phyloP scores from a whole-genome alignment of 805 yeast species.

The Metschnikowia anglica region DNA sequence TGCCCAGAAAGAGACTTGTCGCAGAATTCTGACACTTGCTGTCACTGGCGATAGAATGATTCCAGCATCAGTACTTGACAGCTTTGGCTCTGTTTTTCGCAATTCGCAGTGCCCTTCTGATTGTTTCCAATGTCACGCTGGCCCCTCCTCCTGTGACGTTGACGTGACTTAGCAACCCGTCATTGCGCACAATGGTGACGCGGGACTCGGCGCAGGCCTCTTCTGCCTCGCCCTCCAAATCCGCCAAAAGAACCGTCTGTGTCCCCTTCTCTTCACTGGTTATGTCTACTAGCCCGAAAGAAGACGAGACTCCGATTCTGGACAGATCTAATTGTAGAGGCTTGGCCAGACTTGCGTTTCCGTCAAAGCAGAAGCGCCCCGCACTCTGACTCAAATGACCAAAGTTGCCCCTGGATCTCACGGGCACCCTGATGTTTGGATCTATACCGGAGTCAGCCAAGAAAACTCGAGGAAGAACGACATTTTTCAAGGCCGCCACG shows the following conservation, averaged over 20 bases:
- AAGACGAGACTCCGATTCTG: conserved; percentile 45
- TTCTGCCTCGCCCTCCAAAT: conserved; percentile 83
- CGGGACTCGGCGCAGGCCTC: conserved; percentile 59
- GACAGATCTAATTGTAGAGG: conserved; percentile 40
- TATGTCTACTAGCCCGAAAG: conserved; percentile 57
- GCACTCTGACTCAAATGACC: conserved; percentile 44
- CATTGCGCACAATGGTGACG: conserved; percentile 44
- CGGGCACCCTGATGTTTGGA: conserved; percentile 50
- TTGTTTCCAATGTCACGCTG: conserved; percentile 45
- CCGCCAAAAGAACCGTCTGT: conserved; percentile 55
- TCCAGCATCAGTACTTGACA: neutral
- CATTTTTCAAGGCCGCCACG: conserved; percentile 57
- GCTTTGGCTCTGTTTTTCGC: conserved; percentile 47
- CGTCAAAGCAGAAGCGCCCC: conserved; percentile 52
- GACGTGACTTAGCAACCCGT: conserved; percentile 40
- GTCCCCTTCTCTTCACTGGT: conserved; percentile 3
- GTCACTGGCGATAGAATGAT: too few species aligned
- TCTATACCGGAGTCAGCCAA: conserved; percentile 56
- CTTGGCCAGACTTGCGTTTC: conserved; percentile 27
- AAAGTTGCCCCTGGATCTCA: conserved; percentile 51
- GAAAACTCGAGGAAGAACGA: conserved; percentile 65
- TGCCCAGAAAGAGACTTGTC: too few species aligned
- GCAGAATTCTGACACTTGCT: too few species aligned
- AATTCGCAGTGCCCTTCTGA: conserved; percentile 48
- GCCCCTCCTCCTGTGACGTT: conserved; percentile 51